These are phyloP conservation scores for Phytophthora sojae DNA, from an alignment of 352 stramenopile genomes.

Conservation along the genomic window DNA sequence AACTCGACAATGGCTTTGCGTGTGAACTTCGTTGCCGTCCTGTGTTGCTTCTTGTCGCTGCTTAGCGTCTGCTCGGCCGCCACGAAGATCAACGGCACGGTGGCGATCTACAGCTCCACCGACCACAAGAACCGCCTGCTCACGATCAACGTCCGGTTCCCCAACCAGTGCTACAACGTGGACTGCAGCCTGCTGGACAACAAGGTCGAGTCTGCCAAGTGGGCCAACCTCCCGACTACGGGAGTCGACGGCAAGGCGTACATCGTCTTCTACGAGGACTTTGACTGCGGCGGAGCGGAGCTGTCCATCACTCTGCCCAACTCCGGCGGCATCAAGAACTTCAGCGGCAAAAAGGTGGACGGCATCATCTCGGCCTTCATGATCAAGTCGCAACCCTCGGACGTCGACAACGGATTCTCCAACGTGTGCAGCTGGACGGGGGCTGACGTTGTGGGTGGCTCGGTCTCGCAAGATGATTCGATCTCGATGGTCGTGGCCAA, in stretches of 20 bases:
- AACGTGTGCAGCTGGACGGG: constrained; percentile 33
- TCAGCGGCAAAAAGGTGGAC: constrained; percentile 23
- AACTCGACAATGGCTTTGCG: background rate
- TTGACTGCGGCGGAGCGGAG: constrained; percentile 15
- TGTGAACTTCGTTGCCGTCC: background rate
- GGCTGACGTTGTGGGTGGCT: constrained; percentile 25
- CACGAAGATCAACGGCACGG: constrained; percentile 18
- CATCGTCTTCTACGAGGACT: constrained; percentile 35
- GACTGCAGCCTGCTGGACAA: constrained; percentile 26
- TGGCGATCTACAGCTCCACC: constrained; percentile 23
- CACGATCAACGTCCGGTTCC: constrained; percentile 24
- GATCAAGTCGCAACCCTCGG: constrained; percentile 4
- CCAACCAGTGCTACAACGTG: constrained; percentile 36
- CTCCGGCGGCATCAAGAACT: constrained; percentile 26
- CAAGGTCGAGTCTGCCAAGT: constrained; percentile 32
- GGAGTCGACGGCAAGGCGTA: constrained; percentile 25
- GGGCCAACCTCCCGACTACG: constrained; percentile 22
- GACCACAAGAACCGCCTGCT: constrained; percentile 25
- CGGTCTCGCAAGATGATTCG: constrained; percentile 15
- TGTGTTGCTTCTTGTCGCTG: background rate
- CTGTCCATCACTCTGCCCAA: constrained; percentile 19
- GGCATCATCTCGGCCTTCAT: constrained; percentile 27
- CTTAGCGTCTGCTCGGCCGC: background rate
- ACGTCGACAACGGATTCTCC: constrained; percentile 23
- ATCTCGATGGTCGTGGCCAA: constrained; percentile 23